Percentiles rank a stretch among this genome's conserved stretches.
These are phyloP conservation scores for Bidens hawaiensis DNA, from an alignment of 140 eudicot species.

Conservation along the genomic window DNA sequence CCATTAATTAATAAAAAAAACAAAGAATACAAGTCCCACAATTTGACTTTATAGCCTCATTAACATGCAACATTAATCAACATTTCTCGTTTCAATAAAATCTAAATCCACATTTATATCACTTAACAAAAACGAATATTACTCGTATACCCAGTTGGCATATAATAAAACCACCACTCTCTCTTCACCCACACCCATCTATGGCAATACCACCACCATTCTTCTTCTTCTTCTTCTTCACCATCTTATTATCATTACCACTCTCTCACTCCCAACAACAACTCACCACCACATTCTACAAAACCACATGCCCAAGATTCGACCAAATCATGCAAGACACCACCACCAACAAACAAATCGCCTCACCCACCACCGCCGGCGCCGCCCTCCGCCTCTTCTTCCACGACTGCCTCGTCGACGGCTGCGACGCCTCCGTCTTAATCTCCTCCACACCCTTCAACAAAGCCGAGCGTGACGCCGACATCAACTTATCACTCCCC, in stretches of 20 bases:
- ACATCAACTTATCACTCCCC: constrained; percentile 54
- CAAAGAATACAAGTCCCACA: neutral
- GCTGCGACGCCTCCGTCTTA: constrained; percentile 67
- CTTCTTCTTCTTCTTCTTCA: too few species aligned
- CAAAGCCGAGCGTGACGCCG: constrained; percentile 69
- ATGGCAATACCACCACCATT: too few species aligned
- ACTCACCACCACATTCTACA: constrained; percentile 49
- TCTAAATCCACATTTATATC: too few species aligned
- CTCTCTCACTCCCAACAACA: constrained; percentile 28
- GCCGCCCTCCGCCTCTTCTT: constrained; percentile 70
- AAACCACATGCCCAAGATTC: constrained; percentile 56
- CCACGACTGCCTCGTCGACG: constrained; percentile 63
- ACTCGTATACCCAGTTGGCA: too few species aligned
- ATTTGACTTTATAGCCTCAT: too few species aligned
- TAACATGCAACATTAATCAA: neutral
- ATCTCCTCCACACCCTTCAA: constrained; percentile 47
- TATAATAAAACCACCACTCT: too few species aligned
- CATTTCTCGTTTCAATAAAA: too few species aligned
- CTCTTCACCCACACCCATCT: too few species aligned
- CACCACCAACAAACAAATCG: constrained; percentile 77
- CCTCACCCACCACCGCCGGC: constrained; percentile 77
- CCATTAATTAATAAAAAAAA: neutral
- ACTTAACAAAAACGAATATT: too few species aligned
- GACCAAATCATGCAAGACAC: constrained; percentile 54
- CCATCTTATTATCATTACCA: too few species aligned